A percentile compares a stretch with the other conserved stretches of the same genome.
These are phyloP conservation scores for Citrus cavaleriei DNA, from an alignment of 345 rosid genomes.

Conservation along the genomic window DNA sequence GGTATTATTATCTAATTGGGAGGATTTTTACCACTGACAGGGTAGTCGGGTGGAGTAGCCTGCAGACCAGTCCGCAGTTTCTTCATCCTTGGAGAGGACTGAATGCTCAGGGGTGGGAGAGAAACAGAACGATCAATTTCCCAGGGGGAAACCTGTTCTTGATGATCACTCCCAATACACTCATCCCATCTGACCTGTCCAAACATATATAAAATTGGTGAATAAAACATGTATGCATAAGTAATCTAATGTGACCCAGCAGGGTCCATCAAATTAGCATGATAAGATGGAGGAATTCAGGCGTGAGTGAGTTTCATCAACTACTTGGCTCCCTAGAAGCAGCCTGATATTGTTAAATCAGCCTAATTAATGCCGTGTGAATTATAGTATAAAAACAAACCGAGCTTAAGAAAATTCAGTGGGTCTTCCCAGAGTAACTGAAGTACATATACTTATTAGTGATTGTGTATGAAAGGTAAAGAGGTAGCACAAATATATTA, in stretches of 20 bases:
- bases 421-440: not conserved
- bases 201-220: not conserved
- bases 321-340: not conserved
- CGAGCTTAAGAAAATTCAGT: not conserved
- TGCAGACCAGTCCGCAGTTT: slow-evolving; percentile 65
- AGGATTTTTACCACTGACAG: slow-evolving; percentile 41
- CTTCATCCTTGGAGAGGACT: slow-evolving; percentile 80
- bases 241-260: not conserved
- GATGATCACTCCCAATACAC: slow-evolving; percentile 45
- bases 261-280: not conserved
- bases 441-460: not conserved
- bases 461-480: not conserved
- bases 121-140: slow-evolving; percentile 81
- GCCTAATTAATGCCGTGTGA: not conserved
- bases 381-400: not conserved
- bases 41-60: slow-evolving; percentile 45
- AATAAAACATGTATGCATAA: not conserved
- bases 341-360: not conserved
- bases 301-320: not conserved
- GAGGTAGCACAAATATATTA: not conserved
- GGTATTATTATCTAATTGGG: not conserved
- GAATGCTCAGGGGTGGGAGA: slow-evolving; percentile 63
- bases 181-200: slow-evolving; percentile 90
- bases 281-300: not conserved
- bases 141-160: slow-evolving; percentile 87